A percentile compares a stretch with the other conserved stretches of the same genome.
phyloP scores from a whole-genome alignment of 2,329 filamentous ascomycete genomes.

The Beauveria sp. region DNA sequence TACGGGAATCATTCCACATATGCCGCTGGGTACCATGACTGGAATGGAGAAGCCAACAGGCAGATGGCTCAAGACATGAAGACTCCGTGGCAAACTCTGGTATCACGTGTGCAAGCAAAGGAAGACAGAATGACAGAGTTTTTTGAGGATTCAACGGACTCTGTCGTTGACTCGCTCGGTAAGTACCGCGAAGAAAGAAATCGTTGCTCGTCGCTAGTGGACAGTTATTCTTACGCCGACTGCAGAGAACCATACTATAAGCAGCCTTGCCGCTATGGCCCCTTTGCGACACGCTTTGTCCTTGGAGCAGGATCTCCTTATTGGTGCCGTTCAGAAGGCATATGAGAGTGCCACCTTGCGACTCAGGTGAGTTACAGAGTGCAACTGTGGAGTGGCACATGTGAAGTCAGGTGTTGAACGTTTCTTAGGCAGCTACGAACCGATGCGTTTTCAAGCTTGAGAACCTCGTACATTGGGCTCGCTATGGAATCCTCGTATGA shows the following conservation, averaged over 20 bases:
- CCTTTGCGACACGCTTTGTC: neutral
- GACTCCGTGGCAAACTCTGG: conserved; percentile 23
- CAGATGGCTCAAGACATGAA: conserved; percentile 27
- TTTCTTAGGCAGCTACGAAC: conserved; percentile 24
- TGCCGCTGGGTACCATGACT: conserved; percentile 24
- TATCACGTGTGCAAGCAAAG: conserved; percentile 9
- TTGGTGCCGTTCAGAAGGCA: neutral
- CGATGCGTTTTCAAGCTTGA: conserved; percentile 27
- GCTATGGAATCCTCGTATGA: conserved; percentile 29
- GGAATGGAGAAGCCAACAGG: conserved; percentile 37
- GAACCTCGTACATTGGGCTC: conserved; percentile 29
- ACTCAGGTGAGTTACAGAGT: neutral
- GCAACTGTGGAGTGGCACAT: neutral
- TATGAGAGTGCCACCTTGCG: neutral
- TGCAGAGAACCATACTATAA: neutral
- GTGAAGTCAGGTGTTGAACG: no score
- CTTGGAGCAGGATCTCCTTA: neutral
- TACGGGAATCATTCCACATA: conserved; percentile 29
- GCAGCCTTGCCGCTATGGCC: neutral
- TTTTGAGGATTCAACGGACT: neutral
- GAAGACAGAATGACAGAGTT: neutral
- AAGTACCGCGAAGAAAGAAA: neutral
- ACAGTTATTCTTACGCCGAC: neutral
- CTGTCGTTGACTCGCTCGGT: neutral
- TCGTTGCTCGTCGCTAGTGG: neutral